phyloP scores from a whole-genome alignment of 495 filamentous ascomycete species.

The Hyaloscypha finlandica region DNA sequence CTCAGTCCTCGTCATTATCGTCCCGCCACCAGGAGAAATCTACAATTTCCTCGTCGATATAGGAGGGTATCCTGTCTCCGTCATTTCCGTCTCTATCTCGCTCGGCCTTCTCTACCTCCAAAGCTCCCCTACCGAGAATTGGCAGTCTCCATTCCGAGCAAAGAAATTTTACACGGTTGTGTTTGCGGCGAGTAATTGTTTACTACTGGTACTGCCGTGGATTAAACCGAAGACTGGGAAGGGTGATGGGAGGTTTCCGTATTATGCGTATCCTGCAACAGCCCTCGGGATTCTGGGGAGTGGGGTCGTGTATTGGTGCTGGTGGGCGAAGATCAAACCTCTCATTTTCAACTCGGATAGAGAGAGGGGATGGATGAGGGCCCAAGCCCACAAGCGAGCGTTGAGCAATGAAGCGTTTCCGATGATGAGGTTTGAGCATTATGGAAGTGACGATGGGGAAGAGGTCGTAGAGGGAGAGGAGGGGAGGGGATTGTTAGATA shows the following conservation, averaged over 20 bases:
- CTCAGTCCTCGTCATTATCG: constrained; percentile 49
- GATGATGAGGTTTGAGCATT: constrained; percentile 19
- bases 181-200: constrained; percentile 41
- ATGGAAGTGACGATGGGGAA: constrained; percentile 18
- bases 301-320: constrained; percentile 43
- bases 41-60: constrained; percentile 53
- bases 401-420: constrained; percentile 14
- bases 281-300: constrained; percentile 41
- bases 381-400: not conserved
- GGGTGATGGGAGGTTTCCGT: constrained; percentile 39
- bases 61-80: constrained; percentile 55
- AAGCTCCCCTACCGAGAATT: constrained; percentile 39
- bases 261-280: constrained; percentile 46
- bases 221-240: constrained; percentile 39
- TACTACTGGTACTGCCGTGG: constrained; percentile 45
- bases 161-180: constrained; percentile 37
- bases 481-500: not conserved
- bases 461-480: not conserved
- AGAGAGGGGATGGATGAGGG: constrained; percentile 4
- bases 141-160: constrained; percentile 43
- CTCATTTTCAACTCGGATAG: not conserved
- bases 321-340: constrained; percentile 36
- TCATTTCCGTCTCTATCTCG: constrained; percentile 52
- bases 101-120: constrained; percentile 54
- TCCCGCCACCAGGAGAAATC: constrained; percentile 47